A percentile compares a stretch with the other conserved stretches of the same genome.
Conservation (phyloP, 371 early-diverging fungal species). For the Fennellomyces sp. region DNA sequence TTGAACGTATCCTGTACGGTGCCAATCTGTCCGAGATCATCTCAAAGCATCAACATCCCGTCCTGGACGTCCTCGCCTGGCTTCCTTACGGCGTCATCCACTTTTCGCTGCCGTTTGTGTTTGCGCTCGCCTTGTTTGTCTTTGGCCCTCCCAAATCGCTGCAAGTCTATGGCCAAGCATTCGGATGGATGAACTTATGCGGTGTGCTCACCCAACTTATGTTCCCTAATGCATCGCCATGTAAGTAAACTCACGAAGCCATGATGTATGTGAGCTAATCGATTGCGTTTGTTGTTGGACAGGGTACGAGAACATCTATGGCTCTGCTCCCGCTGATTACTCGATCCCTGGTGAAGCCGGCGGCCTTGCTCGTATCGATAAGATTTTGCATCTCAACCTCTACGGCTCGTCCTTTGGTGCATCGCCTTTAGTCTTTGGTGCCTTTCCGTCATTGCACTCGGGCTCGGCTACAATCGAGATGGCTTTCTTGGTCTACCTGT, state of each 20-base stretch:
- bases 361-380: slow-evolving; percentile 72
- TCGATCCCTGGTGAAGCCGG: slow-evolving; percentile 76
- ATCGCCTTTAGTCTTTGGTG: slow-evolving; percentile 78
- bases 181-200: slow-evolving; percentile 72
- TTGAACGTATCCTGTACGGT: slow-evolving; percentile 73
- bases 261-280: too few species aligned
- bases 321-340: slow-evolving; percentile 67
- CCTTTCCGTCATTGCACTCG: slow-evolving; percentile 78
- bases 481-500: slow-evolving; percentile 58
- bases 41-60: slow-evolving; percentile 52
- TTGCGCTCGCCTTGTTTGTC: slow-evolving; percentile 46
- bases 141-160: slow-evolving; percentile 61
- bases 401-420: slow-evolving; percentile 70
- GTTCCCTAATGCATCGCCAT: slow-evolving; percentile 78
- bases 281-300: neutral
- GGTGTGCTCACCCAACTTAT: slow-evolving; percentile 74
- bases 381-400: slow-evolving; percentile 64
- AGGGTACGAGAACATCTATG: slow-evolving; percentile 71
- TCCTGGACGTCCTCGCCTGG: slow-evolving; percentile 71
- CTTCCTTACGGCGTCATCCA: slow-evolving; percentile 77
- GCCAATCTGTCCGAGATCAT: slow-evolving; percentile 70
- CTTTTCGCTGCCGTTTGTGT: slow-evolving; percentile 66
- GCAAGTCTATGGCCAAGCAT: slow-evolving; percentile 59
- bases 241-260: slow-evolving; percentile 48
- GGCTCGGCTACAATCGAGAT: slow-evolving; percentile 72